phyloP scores from a whole-genome alignment of 176 grass and related monocot genomes.

The Elaeis guineensis region DNA sequence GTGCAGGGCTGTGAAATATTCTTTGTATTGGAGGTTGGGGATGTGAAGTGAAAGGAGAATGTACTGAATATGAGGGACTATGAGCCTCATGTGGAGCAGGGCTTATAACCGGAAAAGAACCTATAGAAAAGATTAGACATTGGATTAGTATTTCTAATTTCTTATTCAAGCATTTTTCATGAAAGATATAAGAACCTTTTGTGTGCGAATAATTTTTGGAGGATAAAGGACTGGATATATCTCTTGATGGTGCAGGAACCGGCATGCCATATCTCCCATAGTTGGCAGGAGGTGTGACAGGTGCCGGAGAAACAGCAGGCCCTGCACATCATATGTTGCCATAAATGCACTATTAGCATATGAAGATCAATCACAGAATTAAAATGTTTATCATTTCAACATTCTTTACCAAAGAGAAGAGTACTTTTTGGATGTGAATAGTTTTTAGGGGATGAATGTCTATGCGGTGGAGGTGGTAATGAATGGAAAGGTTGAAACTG shows the following conservation, averaged over 20 bases:
- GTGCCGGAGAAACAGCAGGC: conserved; percentile 29
- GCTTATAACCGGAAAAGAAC: conserved; percentile 48
- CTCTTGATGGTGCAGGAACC: conserved; percentile 38
- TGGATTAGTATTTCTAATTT: not conserved
- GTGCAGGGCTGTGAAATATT: conserved; percentile 31
- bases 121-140: conserved; percentile 28
- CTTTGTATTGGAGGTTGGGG: conserved; percentile 10
- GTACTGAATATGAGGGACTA: conserved; percentile 30
- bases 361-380: too few relatives aligned
- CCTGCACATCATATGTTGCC: conserved; percentile 18
- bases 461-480: conserved; percentile 31
- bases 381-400: too few relatives aligned
- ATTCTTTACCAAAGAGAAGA: too few relatives aligned
- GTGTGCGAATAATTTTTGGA: conserved; percentile 29
- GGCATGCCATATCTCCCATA: conserved; percentile 33
- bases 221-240: conserved; percentile 22
- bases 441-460: not conserved
- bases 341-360: not conserved
- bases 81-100: conserved; percentile 41
- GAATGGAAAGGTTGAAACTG: conserved; percentile 34
- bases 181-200: conserved; percentile 33
- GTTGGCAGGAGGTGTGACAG: conserved; percentile 18
- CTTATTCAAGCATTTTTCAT: not conserved
- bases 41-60: conserved; percentile 34
- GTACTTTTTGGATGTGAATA: not conserved